Conservation (phyloP, 257 asterid species). For the Asclepias syriaca region DNA sequence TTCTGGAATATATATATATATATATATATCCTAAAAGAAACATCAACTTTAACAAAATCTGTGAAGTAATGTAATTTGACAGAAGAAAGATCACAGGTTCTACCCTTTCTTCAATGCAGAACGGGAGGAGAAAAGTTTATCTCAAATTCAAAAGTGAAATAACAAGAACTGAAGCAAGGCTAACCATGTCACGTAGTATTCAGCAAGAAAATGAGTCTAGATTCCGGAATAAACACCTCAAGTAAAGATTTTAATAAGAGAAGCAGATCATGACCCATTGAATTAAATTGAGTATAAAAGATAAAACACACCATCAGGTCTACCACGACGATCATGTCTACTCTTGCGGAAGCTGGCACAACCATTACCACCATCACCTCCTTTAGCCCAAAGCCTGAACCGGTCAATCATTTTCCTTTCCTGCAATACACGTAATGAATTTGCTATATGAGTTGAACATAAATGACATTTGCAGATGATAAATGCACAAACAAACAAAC, state of each 20-base stretch:
- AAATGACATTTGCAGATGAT: not conserved
- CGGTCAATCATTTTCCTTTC: conserved; percentile 88
- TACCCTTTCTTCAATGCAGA: not conserved
- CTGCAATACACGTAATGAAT: conserved; percentile 36
- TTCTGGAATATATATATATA: too few relatives aligned
- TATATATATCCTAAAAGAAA: not conserved
- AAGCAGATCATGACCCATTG: not conserved
- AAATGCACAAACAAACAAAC: not conserved
- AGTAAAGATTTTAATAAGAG: not conserved
- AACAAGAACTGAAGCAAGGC: not conserved
- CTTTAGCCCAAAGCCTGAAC: conserved; percentile 73
- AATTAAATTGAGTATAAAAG: not conserved
- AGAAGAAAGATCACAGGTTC: not conserved
- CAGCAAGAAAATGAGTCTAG: not conserved
- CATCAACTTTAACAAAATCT: not conserved
- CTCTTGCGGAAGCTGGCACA: conserved; percentile 81
- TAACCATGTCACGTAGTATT: not conserved
- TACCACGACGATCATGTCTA: conserved; percentile 76
- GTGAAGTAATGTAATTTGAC: not conserved
- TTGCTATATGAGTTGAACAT: not conserved
- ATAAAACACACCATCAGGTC: conserved; percentile 72
- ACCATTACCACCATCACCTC: conserved; percentile 96
- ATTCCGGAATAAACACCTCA: not conserved
- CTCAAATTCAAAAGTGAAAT: not conserved
- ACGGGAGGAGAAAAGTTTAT: not conserved